Evolutionary conservation across 2,329 filamentous ascomycete species (phyloP), one percentile per base, ranked within the genome.

Genomic region (Colletotrichum magnum): DNA sequence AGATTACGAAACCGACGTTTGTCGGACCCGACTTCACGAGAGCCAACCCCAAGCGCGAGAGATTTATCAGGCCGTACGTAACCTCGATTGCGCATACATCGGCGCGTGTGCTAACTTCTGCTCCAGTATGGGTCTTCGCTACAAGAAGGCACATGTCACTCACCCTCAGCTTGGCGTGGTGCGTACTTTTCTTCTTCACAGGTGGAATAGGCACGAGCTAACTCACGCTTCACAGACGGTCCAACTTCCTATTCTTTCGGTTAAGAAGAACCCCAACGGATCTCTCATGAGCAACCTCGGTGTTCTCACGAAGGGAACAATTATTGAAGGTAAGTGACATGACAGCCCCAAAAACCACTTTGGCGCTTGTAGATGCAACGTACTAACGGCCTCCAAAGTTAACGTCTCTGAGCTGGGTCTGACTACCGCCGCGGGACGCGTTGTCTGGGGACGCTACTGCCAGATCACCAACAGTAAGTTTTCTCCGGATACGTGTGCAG

Each of bases 371-470:
- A 7, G 10, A 16, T 7, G 9, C 3, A 5, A 5, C 7, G 6
- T 50, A 9, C 52, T 58, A 16, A 64, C 43, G 26, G 12, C 9
- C 16, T 48, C 3, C 9, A 9, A 5, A 82, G 94, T 98, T 76
- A 97, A 99, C 78, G 94, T 98, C 36, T 93, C 89, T 65, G 96
- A 99, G 79, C 82, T 98, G 72, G 96, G 96, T 72, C 85, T 98
- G 71, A 94, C 97, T 16, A 98, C 96, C 3, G 92, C 95, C 2
- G 91, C 90, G 71, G 96, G 96, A 72, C 98, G 98, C 84, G 94
- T 97, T 9, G 94, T 95, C 6, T 98, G 95, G 95, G 94, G 94
- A 74, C 87, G 93, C 73, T 96, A 91, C 83, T 93, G 93, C 7
- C 92, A 94, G 80, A 86, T 93, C 51, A 86, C 87, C 24, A 61